Conservation (phyloP, 345 rosid genomes). For the Eucalyptus erythrocorys region DNA sequence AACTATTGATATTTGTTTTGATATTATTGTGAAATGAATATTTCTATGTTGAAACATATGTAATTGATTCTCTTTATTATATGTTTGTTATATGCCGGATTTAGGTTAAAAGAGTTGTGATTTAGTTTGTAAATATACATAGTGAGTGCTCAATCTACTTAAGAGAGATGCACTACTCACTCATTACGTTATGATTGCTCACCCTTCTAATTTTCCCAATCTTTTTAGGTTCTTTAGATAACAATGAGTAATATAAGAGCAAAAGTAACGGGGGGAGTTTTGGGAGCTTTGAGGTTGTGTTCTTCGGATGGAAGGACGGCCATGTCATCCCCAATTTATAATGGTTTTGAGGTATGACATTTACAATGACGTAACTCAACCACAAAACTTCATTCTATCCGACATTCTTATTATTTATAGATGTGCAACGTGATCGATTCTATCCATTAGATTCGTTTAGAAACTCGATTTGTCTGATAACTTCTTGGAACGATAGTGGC, state of each 20-base stretch:
- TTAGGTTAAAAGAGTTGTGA: background rate
- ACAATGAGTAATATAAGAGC: background rate
- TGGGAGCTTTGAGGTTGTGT: background rate
- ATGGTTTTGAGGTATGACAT: background rate
- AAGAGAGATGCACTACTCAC: background rate
- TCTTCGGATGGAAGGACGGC: background rate
- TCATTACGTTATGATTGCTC: background rate
- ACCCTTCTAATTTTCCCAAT: background rate
- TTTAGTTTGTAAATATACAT: background rate
- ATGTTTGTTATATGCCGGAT: background rate
- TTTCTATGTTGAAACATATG: background rate
- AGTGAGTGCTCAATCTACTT: fast-evolving
- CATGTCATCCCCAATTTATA: fast-evolving
- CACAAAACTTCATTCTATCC: background rate
- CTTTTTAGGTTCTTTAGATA: too few relatives aligned
- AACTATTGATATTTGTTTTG: too few relatives aligned
- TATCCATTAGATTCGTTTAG: background rate
- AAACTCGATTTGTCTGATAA: background rate
- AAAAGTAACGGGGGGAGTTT: background rate
- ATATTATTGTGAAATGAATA: too few relatives aligned
- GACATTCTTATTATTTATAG: background rate
- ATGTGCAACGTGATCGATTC: background rate
- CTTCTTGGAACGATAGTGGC: background rate
- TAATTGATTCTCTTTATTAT: too few relatives aligned
- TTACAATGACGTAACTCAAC: background rate